phyloP scores from a whole-genome alignment of 2,329 filamentous ascomycete genomes.

The Phialophora verrucosa region DNA sequence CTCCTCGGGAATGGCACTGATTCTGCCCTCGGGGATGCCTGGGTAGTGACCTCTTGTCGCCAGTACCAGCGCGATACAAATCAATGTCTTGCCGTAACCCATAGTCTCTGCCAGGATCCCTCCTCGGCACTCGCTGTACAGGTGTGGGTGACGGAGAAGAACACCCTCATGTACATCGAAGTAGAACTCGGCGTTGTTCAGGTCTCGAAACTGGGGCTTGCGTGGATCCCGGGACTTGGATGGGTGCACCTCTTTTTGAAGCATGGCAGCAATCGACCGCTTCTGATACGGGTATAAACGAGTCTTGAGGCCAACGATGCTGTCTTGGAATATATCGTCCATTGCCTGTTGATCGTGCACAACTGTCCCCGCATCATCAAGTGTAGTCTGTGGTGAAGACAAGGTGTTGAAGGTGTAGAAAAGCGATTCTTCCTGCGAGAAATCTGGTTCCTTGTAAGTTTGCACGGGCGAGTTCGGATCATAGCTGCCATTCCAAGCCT shows the following conservation, averaged over 20 bases:
- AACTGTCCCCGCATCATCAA: conserved; percentile 42
- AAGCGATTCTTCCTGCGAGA: conserved; percentile 50
- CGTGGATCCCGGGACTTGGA: conserved; percentile 74
- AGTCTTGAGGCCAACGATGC: conserved; percentile 56
- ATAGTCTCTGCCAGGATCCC: conserved; percentile 60
- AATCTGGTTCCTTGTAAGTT: conserved; percentile 30
- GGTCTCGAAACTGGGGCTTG: conserved; percentile 65
- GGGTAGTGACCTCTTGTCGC: conserved; percentile 74
- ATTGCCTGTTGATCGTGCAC: conserved; percentile 46
- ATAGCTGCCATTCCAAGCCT: conserved; percentile 48
- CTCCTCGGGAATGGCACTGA: conserved; percentile 49
- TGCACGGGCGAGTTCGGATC: conserved; percentile 28
- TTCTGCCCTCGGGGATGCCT: conserved; percentile 67
- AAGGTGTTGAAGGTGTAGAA: conserved; percentile 60
- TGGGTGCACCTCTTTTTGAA: conserved; percentile 76
- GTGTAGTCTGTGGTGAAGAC: conserved; percentile 46
- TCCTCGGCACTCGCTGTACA: conserved; percentile 75
- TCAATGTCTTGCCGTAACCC: conserved; percentile 81
- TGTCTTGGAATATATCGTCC: conserved; percentile 43
- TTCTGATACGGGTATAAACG: conserved; percentile 78
- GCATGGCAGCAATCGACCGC: conserved; percentile 79
- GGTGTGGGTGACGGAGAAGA: conserved; percentile 68
- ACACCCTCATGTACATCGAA: conserved; percentile 69
- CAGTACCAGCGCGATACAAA: conserved; percentile 77
- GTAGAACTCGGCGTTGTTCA: conserved; percentile 69